Base-by-base conservation (phyloP, 2,329 filamentous ascomycete species). In the Diaporthe citrichinensis region DNA sequence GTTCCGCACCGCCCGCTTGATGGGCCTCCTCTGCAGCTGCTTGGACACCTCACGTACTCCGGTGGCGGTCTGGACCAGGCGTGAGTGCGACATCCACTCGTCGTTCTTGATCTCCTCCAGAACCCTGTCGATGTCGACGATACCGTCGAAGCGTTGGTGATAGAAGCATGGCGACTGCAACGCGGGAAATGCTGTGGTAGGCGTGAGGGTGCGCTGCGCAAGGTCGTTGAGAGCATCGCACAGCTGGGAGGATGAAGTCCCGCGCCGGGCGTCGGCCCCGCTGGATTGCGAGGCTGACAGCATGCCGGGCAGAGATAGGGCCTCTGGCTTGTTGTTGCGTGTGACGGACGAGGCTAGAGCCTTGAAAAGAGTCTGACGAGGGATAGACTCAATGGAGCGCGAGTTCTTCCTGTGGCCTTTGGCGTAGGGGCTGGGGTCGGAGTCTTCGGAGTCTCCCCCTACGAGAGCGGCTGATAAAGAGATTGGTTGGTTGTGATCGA, bases 91-190 rank as follows among this genome's bases (percentile, higher is more conserved):
- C 88, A 98, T 93, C 84, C 91, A 95, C 80, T 98, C 95, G 79
- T 97, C 93, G 72, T 92, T 94, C 82, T 93, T 93, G 81, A 98
- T 98, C 85, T 99, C 97, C 82, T 98, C 96, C 9, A 99, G 89
- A 8, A 99, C 95, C 85, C 94, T 97, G 79, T 97, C 94, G 76
- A 98, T 95, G 83, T 99, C 95, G 80, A 99, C 95, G 12, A 96
- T 95, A 82, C 98, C 95, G 80, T 98, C 97, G 82, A 99, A 99
- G 77, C 96, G 92, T 85, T 97, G 94, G 86, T 99, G 97, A 86
- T 98, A 98, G 86, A 98, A 99, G 87, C 97, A 99, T 20, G 97
- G 97, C 59, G 96, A 98, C 80, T 96, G 93, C 72, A 98, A 87
- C 14, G 93, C 89, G 15, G 93, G 90, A 79, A 96, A 89, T 23